A percentile compares a stretch with the other conserved stretches of the same genome.
Evolutionary conservation across 495 filamentous ascomycete species (phyloP).

Genomic region (Copromyces sp.): DNA sequence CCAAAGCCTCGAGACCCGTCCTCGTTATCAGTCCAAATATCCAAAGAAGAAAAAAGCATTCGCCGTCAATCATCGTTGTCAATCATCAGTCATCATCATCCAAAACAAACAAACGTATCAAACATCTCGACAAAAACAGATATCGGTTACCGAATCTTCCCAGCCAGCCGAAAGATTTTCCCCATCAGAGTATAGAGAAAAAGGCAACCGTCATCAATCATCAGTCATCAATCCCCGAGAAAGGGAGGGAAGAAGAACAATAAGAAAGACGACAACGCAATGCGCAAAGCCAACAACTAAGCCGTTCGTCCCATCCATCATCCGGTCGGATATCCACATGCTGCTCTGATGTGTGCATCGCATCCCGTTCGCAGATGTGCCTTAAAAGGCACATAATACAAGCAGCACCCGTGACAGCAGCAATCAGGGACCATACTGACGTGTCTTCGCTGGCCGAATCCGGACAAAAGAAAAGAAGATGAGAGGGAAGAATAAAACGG

Average conservation of each 20-base stretch:
- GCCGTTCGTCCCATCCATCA: not conserved
- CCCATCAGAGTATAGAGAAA: not conserved
- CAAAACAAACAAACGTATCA: not conserved
- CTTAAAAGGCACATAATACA: not conserved
- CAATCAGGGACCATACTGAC: not conserved
- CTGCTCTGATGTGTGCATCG: not conserved
- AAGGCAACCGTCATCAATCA: not conserved
- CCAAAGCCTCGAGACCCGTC: not conserved
- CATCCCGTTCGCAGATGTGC: not conserved
- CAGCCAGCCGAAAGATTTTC: not conserved
- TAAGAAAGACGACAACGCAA: not conserved
- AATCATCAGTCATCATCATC: not conserved
- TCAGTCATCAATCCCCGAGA: not conserved
- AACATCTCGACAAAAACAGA: not conserved
- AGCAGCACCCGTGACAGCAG: not conserved
- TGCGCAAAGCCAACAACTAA: not conserved
- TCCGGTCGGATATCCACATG: not conserved
- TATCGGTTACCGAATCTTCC: not conserved
- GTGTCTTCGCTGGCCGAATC: not conserved
- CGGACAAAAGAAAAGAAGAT: not conserved
- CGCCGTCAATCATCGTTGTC: not conserved
- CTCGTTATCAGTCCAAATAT: not conserved
- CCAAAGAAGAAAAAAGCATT: not conserved
- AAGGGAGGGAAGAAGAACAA: not conserved
- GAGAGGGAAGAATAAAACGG: not conserved